Evolutionary conservation across 2,329 filamentous ascomycete genomes (phyloP).

Genomic region (Beauveria medogensis): DNA sequence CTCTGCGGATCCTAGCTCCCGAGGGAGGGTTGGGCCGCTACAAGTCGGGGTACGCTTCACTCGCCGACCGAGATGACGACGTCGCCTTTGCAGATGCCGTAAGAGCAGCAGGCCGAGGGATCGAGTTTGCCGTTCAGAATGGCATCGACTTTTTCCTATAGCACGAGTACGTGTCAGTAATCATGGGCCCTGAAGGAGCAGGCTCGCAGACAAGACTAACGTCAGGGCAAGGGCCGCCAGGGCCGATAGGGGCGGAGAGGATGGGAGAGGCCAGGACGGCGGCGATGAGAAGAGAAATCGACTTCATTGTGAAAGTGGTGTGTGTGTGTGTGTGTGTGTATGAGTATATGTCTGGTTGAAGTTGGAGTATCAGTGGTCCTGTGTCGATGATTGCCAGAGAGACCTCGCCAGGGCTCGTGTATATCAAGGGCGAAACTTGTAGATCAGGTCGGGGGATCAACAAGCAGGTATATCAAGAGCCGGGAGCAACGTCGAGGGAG

Average conservation of each 20-base stretch:
- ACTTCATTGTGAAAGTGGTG: constrained; percentile 16
- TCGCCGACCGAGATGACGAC: constrained; percentile 39
- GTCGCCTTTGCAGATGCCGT: constrained; percentile 42
- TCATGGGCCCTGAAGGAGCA: neutral
- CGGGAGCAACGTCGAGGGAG: neutral
- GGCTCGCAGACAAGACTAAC: constrained; percentile 18
- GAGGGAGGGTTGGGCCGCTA: neutral
- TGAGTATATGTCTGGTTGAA: neutral
- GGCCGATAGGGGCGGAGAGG: constrained; percentile 16
- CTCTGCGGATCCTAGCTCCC: neutral
- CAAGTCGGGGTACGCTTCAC: constrained; percentile 2
- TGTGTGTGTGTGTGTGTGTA: neutral
- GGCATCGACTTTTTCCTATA: constrained; percentile 27
- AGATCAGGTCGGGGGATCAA: neutral
- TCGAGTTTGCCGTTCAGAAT: constrained; percentile 41
- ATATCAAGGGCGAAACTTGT: too few species aligned
- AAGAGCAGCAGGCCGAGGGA: constrained; percentile 46
- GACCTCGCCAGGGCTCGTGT: neutral
- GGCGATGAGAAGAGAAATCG: constrained; percentile 15
- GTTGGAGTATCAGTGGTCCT: neutral
- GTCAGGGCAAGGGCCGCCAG: constrained; percentile 27
- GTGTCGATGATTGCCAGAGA: neutral
- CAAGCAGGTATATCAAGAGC: neutral
- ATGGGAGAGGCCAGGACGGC: constrained; percentile 12
- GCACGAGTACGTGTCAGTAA: neutral